These are phyloP conservation scores for Grosmannia penicillata DNA, from an alignment of 2,329 filamentous ascomycete species.

Conservation along the genomic window DNA sequence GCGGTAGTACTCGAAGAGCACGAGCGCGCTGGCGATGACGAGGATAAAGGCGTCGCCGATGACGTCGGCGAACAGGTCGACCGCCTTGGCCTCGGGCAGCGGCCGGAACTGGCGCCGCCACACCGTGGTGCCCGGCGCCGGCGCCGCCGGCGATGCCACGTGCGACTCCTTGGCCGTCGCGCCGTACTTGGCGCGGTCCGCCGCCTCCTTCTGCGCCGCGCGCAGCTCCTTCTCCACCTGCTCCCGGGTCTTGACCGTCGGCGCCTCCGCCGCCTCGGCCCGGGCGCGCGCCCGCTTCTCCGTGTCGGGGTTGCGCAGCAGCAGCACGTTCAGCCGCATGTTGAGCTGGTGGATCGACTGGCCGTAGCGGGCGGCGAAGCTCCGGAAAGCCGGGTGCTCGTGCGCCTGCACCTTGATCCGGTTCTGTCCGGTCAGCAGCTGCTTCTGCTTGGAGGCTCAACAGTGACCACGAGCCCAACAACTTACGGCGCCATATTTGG, in stretches of 20 bases:
- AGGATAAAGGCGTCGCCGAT: constrained; percentile 50
- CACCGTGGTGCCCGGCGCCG: constrained; percentile 21
- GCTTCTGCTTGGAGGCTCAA: too few relatives aligned
- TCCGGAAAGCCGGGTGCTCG: constrained; percentile 46
- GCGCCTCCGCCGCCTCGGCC: constrained; percentile 46
- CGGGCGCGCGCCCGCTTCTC: constrained; percentile 45
- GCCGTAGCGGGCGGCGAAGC: constrained; percentile 45
- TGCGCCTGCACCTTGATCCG: constrained; percentile 52
- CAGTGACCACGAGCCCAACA: too few relatives aligned
- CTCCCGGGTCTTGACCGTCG: constrained; percentile 51
- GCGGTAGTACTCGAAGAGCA: constrained; percentile 48
- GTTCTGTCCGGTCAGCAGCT: constrained; percentile 31
- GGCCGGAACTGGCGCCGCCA: constrained; percentile 49
- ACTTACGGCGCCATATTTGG: constrained; percentile 55
- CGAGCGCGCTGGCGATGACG: constrained; percentile 37
- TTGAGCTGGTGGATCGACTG: constrained; percentile 52
- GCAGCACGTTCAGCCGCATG: constrained; percentile 47
- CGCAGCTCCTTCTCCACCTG: constrained; percentile 34
- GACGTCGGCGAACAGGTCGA: constrained; percentile 53
- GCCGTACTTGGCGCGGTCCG: constrained; percentile 28
- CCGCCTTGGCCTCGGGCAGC: constrained; percentile 49
- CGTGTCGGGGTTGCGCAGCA: constrained; percentile 41
- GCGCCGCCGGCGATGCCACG: too few relatives aligned
- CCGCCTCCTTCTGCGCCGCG: constrained; percentile 35
- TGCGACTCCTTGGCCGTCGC: constrained; percentile 24